Conservation (phyloP, 495 filamentous ascomycete genomes). For the Podospora bellae-mahoneyi region DNA sequence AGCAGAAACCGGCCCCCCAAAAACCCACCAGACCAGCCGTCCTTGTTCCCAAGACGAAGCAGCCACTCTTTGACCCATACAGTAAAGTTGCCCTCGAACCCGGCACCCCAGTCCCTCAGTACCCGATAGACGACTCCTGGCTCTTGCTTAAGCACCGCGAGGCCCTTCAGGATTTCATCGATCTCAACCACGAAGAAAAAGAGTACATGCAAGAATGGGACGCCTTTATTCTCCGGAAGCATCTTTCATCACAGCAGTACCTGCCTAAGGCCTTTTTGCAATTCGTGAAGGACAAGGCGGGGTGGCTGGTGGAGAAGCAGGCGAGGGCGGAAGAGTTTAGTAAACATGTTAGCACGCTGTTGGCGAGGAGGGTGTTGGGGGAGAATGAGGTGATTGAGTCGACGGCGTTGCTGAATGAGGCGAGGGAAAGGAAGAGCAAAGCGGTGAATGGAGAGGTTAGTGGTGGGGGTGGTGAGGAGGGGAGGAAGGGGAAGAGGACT, state of each 20-base stretch:
- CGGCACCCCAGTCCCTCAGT: conserved; percentile 42
- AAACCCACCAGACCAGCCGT: conserved; percentile 25
- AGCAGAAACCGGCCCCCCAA: conserved; percentile 16
- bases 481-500: conserved; percentile 28
- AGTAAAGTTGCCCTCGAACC: conserved; percentile 47
- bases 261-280: conserved; percentile 43
- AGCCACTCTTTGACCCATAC: conserved; percentile 50
- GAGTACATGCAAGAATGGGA: conserved; percentile 54
- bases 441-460: not conserved
- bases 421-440: conserved; percentile 19
- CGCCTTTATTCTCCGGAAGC: conserved; percentile 44
- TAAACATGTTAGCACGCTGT: conserved; percentile 44
- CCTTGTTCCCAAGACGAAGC: conserved; percentile 45
- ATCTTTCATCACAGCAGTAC: conserved; percentile 46
- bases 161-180: conserved; percentile 48
- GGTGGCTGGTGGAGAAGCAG: conserved; percentile 42
- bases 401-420: conserved; percentile 37
- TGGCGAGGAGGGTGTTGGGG: conserved; percentile 40
- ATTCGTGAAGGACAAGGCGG: conserved; percentile 43
- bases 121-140: conserved; percentile 47
- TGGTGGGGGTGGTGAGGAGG: conserved; percentile 22
- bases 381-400: conserved; percentile 37
- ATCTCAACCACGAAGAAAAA: conserved; percentile 47
- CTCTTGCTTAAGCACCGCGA: conserved; percentile 52
- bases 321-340: conserved; percentile 44